Evolutionary conservation across 1,139 yeast genomes (phyloP).

Genomic region (Lodderomyces jiufengensis): DNA sequence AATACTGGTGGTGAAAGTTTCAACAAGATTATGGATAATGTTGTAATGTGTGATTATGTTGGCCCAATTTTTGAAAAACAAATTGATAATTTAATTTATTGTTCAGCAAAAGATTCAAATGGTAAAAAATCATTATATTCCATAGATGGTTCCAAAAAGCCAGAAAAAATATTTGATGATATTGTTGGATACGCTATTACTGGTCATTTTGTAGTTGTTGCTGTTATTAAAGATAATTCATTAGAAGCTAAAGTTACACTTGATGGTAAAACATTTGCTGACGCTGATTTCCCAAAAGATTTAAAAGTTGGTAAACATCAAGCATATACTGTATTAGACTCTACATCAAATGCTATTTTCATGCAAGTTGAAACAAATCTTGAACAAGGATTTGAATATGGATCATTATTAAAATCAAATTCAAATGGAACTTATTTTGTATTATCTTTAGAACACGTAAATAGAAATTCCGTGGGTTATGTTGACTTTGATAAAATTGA

Average conservation of each 20-base stretch:
- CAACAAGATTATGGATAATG: conserved; percentile 47
- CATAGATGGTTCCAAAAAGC: conserved; percentile 22
- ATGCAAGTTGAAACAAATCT: conserved; percentile 74
- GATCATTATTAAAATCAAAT: conserved; percentile 84
- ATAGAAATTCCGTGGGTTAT: conserved; percentile 67
- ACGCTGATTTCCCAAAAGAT: conserved; percentile 74
- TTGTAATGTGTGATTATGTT: conserved; percentile 63
- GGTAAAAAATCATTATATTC: conserved; percentile 22
- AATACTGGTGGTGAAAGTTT: conserved; percentile 63
- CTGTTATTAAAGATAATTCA: conserved; percentile 56
- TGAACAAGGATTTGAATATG: conserved; percentile 56
- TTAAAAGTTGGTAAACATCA: conserved; percentile 60
- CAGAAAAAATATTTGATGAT: conserved; percentile 23
- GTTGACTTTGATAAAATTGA: conserved; percentile 88
- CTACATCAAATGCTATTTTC: conserved; percentile 71
- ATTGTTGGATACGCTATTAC: conserved; percentile 40
- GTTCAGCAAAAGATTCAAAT: conserved; percentile 38
- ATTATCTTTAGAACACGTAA: conserved; percentile 66
- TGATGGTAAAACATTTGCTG: conserved; percentile 80
- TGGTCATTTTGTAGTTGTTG: conserved; percentile 68
- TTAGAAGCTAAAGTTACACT: conserved; percentile 71
- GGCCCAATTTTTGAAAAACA: conserved; percentile 46
- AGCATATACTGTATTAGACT: conserved; percentile 82
- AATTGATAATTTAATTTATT: conserved; percentile 55
- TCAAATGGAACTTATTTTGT: conserved; percentile 95